Conservation (phyloP, 805 yeast genomes). For the Metschnikowia hibisci region DNA sequence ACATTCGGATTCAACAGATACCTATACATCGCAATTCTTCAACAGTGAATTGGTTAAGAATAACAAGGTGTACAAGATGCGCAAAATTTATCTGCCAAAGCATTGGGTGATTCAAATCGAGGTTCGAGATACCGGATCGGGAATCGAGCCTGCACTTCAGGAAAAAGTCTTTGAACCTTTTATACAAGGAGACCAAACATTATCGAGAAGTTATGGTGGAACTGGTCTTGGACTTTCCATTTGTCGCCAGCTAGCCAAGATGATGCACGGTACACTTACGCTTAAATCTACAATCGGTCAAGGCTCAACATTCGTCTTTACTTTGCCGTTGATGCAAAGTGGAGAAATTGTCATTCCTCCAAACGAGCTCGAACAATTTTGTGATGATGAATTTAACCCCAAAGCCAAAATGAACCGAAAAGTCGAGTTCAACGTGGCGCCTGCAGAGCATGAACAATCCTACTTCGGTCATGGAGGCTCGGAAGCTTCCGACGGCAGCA, state of each 20-base stretch:
- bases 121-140: constrained; percentile 91
- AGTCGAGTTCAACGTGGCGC: constrained; percentile 37
- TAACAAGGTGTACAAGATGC: constrained; percentile 31
- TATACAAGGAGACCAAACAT: constrained; percentile 94
- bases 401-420: constrained; percentile 48
- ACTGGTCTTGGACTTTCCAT: constrained; percentile 90
- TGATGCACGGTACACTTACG: constrained; percentile 86
- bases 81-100: constrained; percentile 35
- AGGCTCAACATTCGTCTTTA: constrained; percentile 82
- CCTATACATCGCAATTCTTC: constrained; percentile 6
- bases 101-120: constrained; percentile 63
- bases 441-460: constrained; percentile 1
- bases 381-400: constrained; percentile 67
- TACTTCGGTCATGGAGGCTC: background rate
- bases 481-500: background rate
- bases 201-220: constrained; percentile 90
- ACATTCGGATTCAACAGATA: background rate
- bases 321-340: constrained; percentile 69
- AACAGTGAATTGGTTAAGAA: constrained; percentile 33
- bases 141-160: constrained; percentile 79
- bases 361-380: constrained; percentile 38
- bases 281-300: constrained; percentile 70
- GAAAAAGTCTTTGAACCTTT: constrained; percentile 91
- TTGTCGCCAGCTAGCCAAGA: constrained; percentile 82
- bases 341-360: constrained; percentile 46